These are phyloP conservation scores for Rhynchospora breviuscula DNA, from an alignment of 176 grass and related monocot species.

Conservation along the genomic window DNA sequence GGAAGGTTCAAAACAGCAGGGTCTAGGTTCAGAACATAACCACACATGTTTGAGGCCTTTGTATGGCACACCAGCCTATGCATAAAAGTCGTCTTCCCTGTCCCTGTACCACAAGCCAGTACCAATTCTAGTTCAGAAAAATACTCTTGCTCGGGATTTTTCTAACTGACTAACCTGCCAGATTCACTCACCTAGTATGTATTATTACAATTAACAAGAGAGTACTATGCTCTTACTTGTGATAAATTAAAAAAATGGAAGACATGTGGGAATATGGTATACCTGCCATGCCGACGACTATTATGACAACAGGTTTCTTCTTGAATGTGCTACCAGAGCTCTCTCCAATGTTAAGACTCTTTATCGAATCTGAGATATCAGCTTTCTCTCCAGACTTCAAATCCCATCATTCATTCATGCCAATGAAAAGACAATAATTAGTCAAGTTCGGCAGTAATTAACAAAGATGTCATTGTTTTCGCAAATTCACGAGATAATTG, in stretches of 20 bases:
- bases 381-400: slow-evolving; percentile 35
- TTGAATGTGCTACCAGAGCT: slow-evolving; percentile 45
- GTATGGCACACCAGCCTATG: slow-evolving; percentile 73
- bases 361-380: slow-evolving; percentile 73
- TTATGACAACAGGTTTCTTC: slow-evolving; percentile 87
- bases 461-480: neutral
- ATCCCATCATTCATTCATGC: slow-evolving; percentile 15
- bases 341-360: slow-evolving; percentile 48
- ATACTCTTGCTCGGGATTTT: neutral
- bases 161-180: neutral
- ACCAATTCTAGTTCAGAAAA: neutral
- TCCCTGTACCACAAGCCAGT: slow-evolving; percentile 36
- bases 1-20: slow-evolving; percentile 85
- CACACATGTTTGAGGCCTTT: slow-evolving; percentile 47
- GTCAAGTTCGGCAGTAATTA: neutral
- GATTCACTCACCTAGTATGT: neutral
- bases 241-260: neutral
- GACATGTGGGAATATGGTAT: neutral
- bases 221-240: neutral
- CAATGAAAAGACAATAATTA: neutral
- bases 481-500: neutral
- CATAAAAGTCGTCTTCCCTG: slow-evolving; percentile 87
- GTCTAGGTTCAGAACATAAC: slow-evolving; percentile 88
- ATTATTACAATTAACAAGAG: neutral
- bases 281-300: slow-evolving; percentile 90